phyloP scores from a whole-genome alignment of 1,139 yeast genomes.

The Hyphopichia wangnamkhiaoensis region DNA sequence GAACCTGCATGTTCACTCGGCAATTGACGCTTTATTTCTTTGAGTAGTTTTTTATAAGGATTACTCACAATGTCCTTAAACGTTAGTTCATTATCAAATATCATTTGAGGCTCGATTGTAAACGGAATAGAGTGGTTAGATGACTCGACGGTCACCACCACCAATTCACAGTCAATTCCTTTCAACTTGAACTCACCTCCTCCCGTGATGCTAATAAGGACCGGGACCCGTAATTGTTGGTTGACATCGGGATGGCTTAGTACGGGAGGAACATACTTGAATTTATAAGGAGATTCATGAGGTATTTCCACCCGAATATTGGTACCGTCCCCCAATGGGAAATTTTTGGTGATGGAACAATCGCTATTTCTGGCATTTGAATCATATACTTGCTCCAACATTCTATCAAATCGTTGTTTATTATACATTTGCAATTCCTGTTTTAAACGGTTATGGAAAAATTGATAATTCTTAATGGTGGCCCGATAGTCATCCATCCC shows the following conservation, averaged over 20 bases:
- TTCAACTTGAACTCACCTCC: constrained; percentile 1
- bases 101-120: constrained; percentile 2
- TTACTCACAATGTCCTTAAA: background rate
- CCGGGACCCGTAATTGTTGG: background rate
- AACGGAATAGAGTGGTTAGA: constrained; percentile 3
- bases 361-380: too few relatives aligned
- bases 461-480: background rate
- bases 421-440: constrained; percentile 2
- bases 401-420: background rate
- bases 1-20: background rate
- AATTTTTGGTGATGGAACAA: background rate
- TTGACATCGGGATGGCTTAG: background rate
- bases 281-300: background rate
- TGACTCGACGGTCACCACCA: constrained; percentile 3
- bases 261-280: constrained; percentile 2
- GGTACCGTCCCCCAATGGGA: background rate
- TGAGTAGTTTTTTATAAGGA: background rate
- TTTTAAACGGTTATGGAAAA: background rate
- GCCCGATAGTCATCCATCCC: background rate
- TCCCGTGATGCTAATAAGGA: too few relatives aligned
- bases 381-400: background rate
- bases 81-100: background rate
- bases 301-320: background rate
- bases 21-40: background rate
- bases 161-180: constrained; percentile 1